phyloP scores from a whole-genome alignment of 2,329 filamentous ascomycete genomes.

The Sporothrix globosa region DNA sequence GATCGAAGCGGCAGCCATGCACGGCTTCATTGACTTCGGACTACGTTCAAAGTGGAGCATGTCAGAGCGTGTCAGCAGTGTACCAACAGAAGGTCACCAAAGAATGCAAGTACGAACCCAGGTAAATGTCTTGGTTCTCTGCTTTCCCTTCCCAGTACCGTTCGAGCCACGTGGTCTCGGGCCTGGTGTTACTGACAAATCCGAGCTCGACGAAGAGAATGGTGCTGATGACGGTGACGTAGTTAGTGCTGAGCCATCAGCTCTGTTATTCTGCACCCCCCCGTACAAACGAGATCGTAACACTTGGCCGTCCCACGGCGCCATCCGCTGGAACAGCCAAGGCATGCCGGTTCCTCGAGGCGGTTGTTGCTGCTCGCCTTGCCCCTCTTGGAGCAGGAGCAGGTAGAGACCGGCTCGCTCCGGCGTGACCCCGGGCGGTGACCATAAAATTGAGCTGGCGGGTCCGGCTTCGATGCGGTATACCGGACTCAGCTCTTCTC shows the following conservation, averaged over 20 bases:
- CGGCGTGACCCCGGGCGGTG: constrained; percentile 34
- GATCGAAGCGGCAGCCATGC: constrained; percentile 28
- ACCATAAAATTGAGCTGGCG: constrained; percentile 30
- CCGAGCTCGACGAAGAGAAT: neutral
- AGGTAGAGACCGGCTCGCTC: constrained; percentile 36
- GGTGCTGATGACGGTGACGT: neutral
- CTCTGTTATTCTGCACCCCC: neutral
- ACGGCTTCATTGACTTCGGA: constrained; percentile 36
- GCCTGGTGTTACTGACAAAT: neutral
- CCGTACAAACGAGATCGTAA: constrained; percentile 37
- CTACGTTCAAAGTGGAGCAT: constrained; percentile 9
- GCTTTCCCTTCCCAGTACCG: neutral
- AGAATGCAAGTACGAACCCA: neutral
- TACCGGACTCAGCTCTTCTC: constrained; percentile 36
- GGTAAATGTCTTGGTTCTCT: constrained; percentile 6
- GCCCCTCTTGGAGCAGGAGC: constrained; percentile 22
- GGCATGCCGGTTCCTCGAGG: constrained; percentile 36
- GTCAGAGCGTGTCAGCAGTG: neutral
- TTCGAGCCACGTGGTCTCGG: neutral
- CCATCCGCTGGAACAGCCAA: constrained; percentile 42
- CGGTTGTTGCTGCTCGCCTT: constrained; percentile 25
- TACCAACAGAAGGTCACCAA: neutral
- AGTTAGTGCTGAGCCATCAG: neutral
- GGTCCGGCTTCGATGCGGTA: constrained; percentile 33
- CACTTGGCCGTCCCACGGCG: constrained; percentile 38